Evolutionary conservation across 2,329 filamentous ascomycete species (phyloP), one percentile per base, ranked within the genome.

Genomic region (Penicillium sp.): DNA sequence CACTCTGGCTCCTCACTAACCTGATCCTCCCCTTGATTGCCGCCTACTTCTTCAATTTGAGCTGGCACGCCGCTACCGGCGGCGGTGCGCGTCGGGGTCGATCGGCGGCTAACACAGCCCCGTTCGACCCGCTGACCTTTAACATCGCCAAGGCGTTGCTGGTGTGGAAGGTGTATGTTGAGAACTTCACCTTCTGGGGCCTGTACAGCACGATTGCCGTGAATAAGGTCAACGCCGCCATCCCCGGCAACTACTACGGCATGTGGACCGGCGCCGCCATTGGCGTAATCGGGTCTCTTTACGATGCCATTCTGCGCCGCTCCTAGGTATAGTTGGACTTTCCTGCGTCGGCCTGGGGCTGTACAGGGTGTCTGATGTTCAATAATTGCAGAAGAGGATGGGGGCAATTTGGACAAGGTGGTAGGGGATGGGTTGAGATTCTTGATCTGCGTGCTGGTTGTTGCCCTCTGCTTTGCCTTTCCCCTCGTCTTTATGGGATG

Each of bases 41-140:
- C 43, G 91, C 90, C 27, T 98, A 95, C 80, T 96, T 97, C 74
- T 89, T 96, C 84, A 98, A 98, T 77, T 77, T 97, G 70, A 91
- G 88, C 40, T 77, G 85, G 54, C 81, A 83, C 43, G 79, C 75
- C 60, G 70, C 70, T 13, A 63, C 59, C 36, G 55, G 61, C 27
- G 61, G 63, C 24, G 61, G 63, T 52, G 61, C 60, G 50, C 69
- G 66, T 53, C 66, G 60, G 50, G 69, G 61, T 50, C 74, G 66
- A 59, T 69, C 68, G 35, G 58, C 58, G 14, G 54, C 66, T 22
- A 58, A 67, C 55, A 51, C 60, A 72, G 68, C 16, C 58, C 46
- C 70, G 6, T 87, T 94, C 64, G 95, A 99, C 73, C 93, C 93
- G 4, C 79, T 98, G 71, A 90, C 89, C 22, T 99, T 96, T 79